Base-by-base conservation (phyloP, 2,329 filamentous ascomycete species). In the Aspergillus ochraceus region DNA sequence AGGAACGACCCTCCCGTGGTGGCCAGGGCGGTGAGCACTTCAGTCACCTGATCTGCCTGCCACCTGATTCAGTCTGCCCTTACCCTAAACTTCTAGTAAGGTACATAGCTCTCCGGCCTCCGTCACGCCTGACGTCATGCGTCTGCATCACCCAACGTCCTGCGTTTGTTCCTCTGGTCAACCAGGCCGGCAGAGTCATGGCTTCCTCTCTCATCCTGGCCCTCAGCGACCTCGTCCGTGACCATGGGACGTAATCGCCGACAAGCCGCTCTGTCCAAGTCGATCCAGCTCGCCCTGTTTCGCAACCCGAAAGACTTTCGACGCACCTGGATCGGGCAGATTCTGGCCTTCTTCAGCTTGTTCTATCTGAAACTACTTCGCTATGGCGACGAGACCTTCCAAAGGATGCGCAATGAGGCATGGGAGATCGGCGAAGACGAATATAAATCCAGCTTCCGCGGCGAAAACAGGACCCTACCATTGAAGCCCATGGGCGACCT, bases 401-500 rank as follows among this genome's bases (percentile, higher is more conserved):
- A 71, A 9, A 78, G 77, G 14, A 74, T 88, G 11, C 79, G 86
- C 8, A 75, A 76, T 6, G 74, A 82, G 6, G 72, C 77, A 19
- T 88, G 86, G 84, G 60, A 76, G 4, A 80, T 87, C 36, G 73
- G 81, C 24, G 82, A 86, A 59, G 76, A 81, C 11, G 81, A 82
- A 22, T 88, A 87, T 63, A 76, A 72, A 12, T 78, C 79, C 29
- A 85, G 81, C 63, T 88, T 88, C 66, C 75, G 76, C 5, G 74
- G 70, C 32, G 72, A 76, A 65, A 75, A 71, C 57, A 76, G 76
- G 62, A 74, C 70, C 49, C 72, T 71, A 57, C 72, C 77, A 0
- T 75, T 91, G 32, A 74, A 82, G 2, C 73, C 86, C 1, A 83
- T 89, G 61, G 88, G 87, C 1, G 88, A 91, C 68, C 80, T 92